Base-by-base conservation (phyloP, 495 filamentous ascomycete species). In the Talaromyces thailandensis region DNA sequence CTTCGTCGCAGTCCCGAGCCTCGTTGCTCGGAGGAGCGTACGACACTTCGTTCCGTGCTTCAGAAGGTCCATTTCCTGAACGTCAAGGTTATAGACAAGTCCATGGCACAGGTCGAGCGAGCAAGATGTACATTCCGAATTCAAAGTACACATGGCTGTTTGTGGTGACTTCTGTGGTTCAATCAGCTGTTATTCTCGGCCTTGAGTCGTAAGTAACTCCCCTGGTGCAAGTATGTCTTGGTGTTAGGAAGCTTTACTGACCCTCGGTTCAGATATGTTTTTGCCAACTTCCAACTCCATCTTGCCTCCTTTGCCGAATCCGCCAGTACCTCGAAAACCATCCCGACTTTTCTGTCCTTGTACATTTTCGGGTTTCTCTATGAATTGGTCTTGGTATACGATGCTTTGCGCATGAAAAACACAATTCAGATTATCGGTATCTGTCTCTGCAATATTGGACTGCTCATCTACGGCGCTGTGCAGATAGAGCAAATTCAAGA, bases 381-480 rank as follows among this genome's bases (percentile, higher is more conserved):
- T 75, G 86, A 96, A 67, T 71, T 98, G 5, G 72, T 94, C 32
- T 78, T 98, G 25, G 88, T 94, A 14, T 97, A 90, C 76, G 94
- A 98, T 81, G 93, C 95, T 3, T 78, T 98, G 63, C 86, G 92
- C 55, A 76, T 93, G 69, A 96, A 96, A 77, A 98, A 98, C 76
- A 98, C 94, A 14, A 98, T 98, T 82, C 94, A 98, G 73, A 81
- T 98, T 70, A 98, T 98, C 67, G 95, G 94, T 31, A 79, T 98
- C 18, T 97, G 93, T 74, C 67, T 93, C 35, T 96, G 92, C 75
- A 96, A 98, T 74, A 68, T 93, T 29, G 93, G 89, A 9, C 84
- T 98, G 64, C 81, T 98, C 55, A 82, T 98, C 65, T 98, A 98
- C 68, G 90, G 93, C 12, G 87, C 91, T 32, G 89, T 98, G 60